phyloP scores from a whole-genome alignment of 768 basidiomycete species.

The Boletus vinaceobasis region DNA sequence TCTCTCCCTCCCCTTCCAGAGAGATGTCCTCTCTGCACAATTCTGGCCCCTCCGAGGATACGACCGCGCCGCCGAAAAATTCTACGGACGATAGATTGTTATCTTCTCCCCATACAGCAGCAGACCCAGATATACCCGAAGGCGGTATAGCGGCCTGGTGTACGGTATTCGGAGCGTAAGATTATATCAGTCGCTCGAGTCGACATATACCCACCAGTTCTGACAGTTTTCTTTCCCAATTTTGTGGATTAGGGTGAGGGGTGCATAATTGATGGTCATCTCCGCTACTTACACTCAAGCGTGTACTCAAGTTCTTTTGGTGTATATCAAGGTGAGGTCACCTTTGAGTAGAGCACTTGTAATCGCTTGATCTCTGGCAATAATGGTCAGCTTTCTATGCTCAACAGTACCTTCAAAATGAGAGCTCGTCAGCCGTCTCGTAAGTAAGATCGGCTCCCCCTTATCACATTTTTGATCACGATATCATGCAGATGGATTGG shows the following conservation, averaged over 20 bases:
- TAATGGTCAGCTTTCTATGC: conserved; percentile 20
- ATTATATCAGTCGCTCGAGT: not conserved
- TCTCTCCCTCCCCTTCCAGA: not conserved
- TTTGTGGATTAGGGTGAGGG: conserved; percentile 27
- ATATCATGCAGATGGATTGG: conserved; percentile 27
- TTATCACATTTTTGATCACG: not conserved
- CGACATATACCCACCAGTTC: not conserved
- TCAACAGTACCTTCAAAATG: conserved; percentile 16
- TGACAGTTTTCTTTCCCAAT: conserved; percentile 25
- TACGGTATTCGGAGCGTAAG: conserved; percentile 26
- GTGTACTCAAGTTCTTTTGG: conserved; percentile 24
- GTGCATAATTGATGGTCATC: fast-evolving
- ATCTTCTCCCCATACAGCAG: not conserved
- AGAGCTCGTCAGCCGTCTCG: conserved; percentile 26
- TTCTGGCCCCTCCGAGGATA: not conserved
- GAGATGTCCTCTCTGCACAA: not conserved
- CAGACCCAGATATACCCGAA: conserved; percentile 5
- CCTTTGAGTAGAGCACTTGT: not conserved
- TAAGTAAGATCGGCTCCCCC: not conserved
- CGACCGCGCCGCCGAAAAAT: not conserved
- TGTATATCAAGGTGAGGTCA: conserved; percentile 25
- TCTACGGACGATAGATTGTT: not conserved
- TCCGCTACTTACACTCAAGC: not conserved
- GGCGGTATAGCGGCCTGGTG: conserved; percentile 24
- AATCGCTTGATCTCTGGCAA: not conserved